A percentile compares a stretch with the other conserved stretches of the same genome.
Evolutionary conservation across 768 basidiomycete species (phyloP).

Genomic region (Tephrocybe sp.): DNA sequence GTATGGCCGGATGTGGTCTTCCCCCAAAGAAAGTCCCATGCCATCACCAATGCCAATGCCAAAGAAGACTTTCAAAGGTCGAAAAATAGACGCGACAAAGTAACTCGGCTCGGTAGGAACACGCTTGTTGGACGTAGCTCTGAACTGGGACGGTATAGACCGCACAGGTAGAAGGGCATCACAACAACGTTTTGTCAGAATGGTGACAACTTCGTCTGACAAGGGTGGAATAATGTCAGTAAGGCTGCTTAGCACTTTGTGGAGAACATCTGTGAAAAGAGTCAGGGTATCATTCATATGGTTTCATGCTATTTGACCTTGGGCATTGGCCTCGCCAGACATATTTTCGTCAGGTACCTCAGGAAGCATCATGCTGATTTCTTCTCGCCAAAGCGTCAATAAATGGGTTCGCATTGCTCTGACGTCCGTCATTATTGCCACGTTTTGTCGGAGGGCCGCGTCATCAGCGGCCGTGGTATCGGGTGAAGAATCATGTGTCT

Average conservation of each 20-base stretch:
- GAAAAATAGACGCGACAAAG: constrained; percentile 80
- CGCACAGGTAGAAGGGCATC: constrained; percentile 84
- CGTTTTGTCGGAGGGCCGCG: constrained; percentile 59
- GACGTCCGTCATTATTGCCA: constrained; percentile 70
- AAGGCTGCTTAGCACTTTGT: constrained; percentile 49
- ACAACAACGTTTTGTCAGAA: constrained; percentile 79
- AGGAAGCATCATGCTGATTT: constrained; percentile 63
- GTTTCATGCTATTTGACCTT: constrained; percentile 39
- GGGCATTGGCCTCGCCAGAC: constrained; percentile 37
- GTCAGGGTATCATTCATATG: constrained; percentile 2
- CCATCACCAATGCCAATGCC: constrained; percentile 57
- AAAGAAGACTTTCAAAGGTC: constrained; percentile 78
- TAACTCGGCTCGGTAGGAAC: constrained; percentile 80
- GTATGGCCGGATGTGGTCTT: constrained; percentile 49
- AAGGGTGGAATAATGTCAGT: constrained; percentile 55
- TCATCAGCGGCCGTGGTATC: constrained; percentile 68
- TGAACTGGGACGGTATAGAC: constrained; percentile 87
- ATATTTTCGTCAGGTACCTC: constrained; percentile 36
- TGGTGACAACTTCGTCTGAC: constrained; percentile 61
- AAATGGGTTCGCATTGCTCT: constrained; percentile 53
- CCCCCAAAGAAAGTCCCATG: constrained; percentile 58
- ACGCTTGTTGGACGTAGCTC: constrained; percentile 78
- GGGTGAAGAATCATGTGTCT: constrained; percentile 47
- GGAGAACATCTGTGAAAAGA: constrained; percentile 50
- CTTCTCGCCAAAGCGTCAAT: constrained; percentile 63